A percentile compares a stretch with the other conserved stretches of the same genome.
Evolutionary conservation across 2,329 filamentous ascomycete genomes (phyloP).

Genomic region (Calonectria naviculata): DNA sequence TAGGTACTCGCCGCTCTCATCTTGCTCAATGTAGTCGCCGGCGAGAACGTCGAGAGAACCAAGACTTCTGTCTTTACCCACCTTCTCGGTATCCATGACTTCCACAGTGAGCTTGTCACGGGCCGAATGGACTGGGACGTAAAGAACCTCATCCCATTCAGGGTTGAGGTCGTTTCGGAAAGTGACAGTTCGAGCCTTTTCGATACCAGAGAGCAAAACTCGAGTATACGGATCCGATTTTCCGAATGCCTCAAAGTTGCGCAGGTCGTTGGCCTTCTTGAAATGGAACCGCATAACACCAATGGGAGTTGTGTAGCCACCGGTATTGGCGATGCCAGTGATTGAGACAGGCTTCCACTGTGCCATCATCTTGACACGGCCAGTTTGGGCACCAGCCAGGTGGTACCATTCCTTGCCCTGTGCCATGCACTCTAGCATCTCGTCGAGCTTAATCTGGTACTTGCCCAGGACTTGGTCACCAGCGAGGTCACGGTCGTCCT

Average conservation of each 20-base stretch:
- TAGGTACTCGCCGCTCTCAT: conserved; percentile 83
- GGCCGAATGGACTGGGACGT: conserved; percentile 87
- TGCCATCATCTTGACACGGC: conserved; percentile 88
- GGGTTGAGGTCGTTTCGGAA: conserved; percentile 97
- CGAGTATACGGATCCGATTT: conserved; percentile 97
- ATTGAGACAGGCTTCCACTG: conserved; percentile 97
- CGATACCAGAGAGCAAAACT: conserved; percentile 88
- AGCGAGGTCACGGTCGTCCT: conserved; percentile 90
- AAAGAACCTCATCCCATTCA: conserved; percentile 95
- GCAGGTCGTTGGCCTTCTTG: conserved; percentile 82
- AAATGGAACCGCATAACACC: conserved; percentile 97
- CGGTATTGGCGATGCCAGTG: conserved; percentile 81
- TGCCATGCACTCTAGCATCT: conserved; percentile 89
- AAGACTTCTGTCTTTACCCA: conserved; percentile 90
- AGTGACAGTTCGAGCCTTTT: conserved; percentile 92
- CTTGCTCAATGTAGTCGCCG: conserved; percentile 82
- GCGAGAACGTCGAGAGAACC: conserved; percentile 83
- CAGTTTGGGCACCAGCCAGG: conserved; percentile 81
- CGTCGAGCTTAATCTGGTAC: conserved; percentile 95
- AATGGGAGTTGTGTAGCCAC: conserved; percentile 92
- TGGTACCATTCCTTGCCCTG: conserved; percentile 98
- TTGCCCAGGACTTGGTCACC: conserved; percentile 88
- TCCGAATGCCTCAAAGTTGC: conserved; percentile 94
- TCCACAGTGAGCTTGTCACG: conserved; percentile 89
- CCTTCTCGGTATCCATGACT: conserved; percentile 95